These are phyloP conservation scores for Arabidopsis thaliana DNA, from an alignment of 345 rosid genomes.

Conservation along the genomic window DNA sequence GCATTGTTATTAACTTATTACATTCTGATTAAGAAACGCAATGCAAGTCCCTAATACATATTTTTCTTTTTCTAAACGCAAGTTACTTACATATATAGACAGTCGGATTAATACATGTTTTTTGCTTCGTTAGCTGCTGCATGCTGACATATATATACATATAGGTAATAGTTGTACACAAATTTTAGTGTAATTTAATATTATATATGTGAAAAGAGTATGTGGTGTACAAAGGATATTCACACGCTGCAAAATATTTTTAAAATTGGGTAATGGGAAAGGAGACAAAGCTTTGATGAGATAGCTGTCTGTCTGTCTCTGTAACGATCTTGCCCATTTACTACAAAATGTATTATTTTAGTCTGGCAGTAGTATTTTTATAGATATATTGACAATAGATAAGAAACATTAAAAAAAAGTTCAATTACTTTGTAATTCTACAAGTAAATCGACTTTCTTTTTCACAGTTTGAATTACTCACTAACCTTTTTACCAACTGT, in stretches of 20 bases:
- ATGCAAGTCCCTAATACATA: too few relatives aligned
- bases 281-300: constrained; percentile 47
- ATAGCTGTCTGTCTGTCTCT: constrained; percentile 43
- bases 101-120: too few relatives aligned
- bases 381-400: too few relatives aligned
- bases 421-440: too few relatives aligned
- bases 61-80: background rate
- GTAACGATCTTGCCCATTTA: constrained; percentile 33
- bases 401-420: too few relatives aligned
- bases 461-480: too few relatives aligned
- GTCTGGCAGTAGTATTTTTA: background rate
- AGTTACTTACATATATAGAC: background rate
- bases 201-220: constrained; percentile 4
- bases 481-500: too few relatives aligned
- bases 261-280: constrained; percentile 32
- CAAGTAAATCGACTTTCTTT: too few relatives aligned
- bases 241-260: constrained; percentile 31
- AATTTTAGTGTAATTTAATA: background rate
- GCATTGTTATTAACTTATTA: background rate
- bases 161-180: background rate
- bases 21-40: too few relatives aligned
- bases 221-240: constrained; percentile 41
- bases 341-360: constrained; percentile 22
- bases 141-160: too few relatives aligned
- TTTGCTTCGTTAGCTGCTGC: too few relatives aligned